Conservation (phyloP, 768 basidiomycete genomes). For the Mrakia gelida region DNA sequence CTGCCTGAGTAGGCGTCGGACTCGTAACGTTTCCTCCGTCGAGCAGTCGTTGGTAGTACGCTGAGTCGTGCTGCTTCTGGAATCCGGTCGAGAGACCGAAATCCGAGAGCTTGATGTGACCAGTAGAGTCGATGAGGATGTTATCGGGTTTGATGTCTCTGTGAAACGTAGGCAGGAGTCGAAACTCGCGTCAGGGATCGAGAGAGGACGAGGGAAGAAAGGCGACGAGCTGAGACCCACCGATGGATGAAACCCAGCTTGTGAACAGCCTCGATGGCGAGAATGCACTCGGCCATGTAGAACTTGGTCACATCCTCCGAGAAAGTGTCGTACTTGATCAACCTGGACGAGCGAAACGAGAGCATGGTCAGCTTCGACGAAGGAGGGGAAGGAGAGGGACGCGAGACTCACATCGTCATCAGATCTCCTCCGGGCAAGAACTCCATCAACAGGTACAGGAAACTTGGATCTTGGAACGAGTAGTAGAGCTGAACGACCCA, state of each 20-base stretch:
- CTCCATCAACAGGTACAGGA: constrained; percentile 97
- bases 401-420: constrained; percentile 75
- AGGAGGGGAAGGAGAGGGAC: not conserved
- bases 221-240: constrained; percentile 49
- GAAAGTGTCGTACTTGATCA: constrained; percentile 99
- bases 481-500: constrained; percentile 98
- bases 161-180: constrained; percentile 27
- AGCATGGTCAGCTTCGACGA: not conserved
- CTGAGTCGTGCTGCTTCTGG: constrained; percentile 94
- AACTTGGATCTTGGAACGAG: constrained; percentile 92
- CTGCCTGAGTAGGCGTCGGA: constrained; percentile 37
- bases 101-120: constrained; percentile 96
- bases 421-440: constrained; percentile 96
- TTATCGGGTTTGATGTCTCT: constrained; percentile 99
- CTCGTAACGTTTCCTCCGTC: constrained; percentile 51
- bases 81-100: constrained; percentile 99
- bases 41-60: constrained; percentile 84
- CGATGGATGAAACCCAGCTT: constrained; percentile 96
- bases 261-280: constrained; percentile 97
- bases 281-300: constrained; percentile 96
- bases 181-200: not conserved
- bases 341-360: constrained; percentile 38
- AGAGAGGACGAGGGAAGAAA: constrained; percentile 59
- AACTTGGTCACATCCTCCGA: constrained; percentile 96
- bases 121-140: constrained; percentile 94